Conservation (phyloP, 2,329 filamentous ascomycete species). For the Colletotrichum neosansevieriae region DNA sequence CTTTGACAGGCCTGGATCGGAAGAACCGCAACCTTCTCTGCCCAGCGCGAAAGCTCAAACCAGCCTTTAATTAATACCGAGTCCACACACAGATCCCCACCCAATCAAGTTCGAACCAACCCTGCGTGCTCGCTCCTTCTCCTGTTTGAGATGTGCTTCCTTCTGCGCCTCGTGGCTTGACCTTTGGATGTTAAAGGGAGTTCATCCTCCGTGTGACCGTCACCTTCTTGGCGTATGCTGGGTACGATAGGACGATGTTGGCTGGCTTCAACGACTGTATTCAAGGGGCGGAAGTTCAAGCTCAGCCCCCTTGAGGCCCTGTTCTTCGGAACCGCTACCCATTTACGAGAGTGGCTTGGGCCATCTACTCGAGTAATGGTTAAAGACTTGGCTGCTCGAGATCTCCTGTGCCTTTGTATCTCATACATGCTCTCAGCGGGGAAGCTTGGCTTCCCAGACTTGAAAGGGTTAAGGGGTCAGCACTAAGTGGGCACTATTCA, state of each 20-base stretch:
- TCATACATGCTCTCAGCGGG: conserved; percentile 1
- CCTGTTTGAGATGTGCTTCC: conserved; percentile 6
- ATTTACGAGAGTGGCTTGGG: neutral
- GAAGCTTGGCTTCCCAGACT: no score
- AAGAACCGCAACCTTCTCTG: neutral
- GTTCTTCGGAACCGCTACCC: neutral
- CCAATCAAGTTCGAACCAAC: conserved; percentile 28
- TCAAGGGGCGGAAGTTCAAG: conserved; percentile 9
- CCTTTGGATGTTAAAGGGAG: neutral
- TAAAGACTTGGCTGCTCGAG: neutral
- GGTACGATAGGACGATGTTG: neutral
- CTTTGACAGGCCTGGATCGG: conserved; percentile 10
- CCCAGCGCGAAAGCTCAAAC: conserved; percentile 20
- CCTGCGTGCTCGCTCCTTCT: neutral
- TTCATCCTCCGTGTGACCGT: neutral
- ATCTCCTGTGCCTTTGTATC: neutral
- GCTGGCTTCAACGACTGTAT: neutral
- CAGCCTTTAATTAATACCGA: conserved; percentile 11
- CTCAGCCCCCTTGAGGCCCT: conserved; percentile 14
- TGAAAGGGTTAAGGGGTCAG: no score
- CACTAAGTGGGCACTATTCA: no score
- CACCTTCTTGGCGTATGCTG: neutral
- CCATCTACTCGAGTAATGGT: conserved; percentile 5
- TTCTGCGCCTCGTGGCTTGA: neutral
- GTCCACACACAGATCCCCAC: neutral